Evolutionary conservation across 495 filamentous ascomycete genomes (phyloP), one percentile per base, ranked within the genome.

Genomic region (Opeltia flavorubescens): DNA sequence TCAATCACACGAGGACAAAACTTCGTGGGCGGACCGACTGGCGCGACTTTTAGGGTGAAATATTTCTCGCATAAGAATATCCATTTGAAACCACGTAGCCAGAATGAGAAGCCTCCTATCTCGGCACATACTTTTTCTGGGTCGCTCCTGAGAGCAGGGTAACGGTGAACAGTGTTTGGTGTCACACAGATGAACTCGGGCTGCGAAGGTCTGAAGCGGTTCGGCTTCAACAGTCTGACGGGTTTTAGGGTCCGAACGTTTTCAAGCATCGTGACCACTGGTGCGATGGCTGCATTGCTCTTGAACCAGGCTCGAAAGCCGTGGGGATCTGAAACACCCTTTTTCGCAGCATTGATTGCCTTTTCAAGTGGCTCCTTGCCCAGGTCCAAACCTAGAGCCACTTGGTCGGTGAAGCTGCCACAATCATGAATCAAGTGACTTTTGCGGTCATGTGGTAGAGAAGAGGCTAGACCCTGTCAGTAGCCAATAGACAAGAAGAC

Each of bases 131-230:
- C 0, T 8, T 13, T 1, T 15, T n/a, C 45, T 9, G 34, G 46
- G 42, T 53, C 43, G 3, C 1, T 0, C 1, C 8, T 5, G 20
- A 49, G 5, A 13, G 26, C 44, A 1, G 31, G 9, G 20, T 45
- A 49, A 4, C 43, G 23, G 7, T 25, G 17, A 3, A n/a, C 9
- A 24, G 46, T 53, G 5, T 3, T 18, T 8, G 30, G 26, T 1
- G 26, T 49, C 30, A 53, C 33, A 30, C 50, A 53, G 26, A 41
- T 13, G 34, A 53, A 49, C 9, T 18, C 46, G 26, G 50, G 50
- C 11, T 15, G 42, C 26, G 21, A 15, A 21, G 42, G n/a, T 13
- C 7, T 15, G 13, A 13, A 33, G 7, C 5, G 24, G 15, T 33
- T 30, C n/a, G 42, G 42, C 20, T 44, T 33, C 25, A 44, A 5